Evolutionary conservation across 2,329 filamentous ascomycete species (phyloP).

Genomic region (Colletotrichum sp.): DNA sequence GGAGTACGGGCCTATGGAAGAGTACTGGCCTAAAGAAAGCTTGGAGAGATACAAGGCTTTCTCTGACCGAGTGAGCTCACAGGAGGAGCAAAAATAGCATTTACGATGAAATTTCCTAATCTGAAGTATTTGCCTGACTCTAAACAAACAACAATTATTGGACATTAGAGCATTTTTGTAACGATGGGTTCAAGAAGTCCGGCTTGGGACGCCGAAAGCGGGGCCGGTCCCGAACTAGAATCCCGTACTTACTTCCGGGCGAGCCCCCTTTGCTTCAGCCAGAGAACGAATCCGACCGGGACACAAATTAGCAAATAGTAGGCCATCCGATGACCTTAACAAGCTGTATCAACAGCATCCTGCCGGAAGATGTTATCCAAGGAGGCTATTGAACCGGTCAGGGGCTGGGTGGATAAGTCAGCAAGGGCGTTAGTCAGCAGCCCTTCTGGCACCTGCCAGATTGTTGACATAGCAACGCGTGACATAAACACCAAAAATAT

Average conservation of each 20-base stretch:
- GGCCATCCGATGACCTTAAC: background rate
- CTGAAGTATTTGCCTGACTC: too few relatives aligned
- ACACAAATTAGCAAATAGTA: background rate
- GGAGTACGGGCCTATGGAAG: background rate
- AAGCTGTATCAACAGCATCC: background rate
- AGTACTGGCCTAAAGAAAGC: background rate
- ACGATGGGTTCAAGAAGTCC: accelerated
- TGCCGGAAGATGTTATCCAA: background rate
- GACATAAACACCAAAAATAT: slow-evolving; percentile 13
- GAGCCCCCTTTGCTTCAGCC: background rate
- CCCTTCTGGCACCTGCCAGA: background rate
- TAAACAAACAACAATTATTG: too few relatives aligned
- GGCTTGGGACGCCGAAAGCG: background rate
- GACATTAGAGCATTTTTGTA: background rate
- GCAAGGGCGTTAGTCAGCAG: background rate
- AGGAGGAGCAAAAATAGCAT: too few relatives aligned
- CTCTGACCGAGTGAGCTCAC: background rate
- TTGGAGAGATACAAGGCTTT: background rate
- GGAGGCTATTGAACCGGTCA: background rate
- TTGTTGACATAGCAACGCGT: slow-evolving; percentile 21
- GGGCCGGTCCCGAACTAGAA: accelerated
- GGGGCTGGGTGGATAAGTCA: background rate
- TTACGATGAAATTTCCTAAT: too few relatives aligned
- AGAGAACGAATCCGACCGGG: too few relatives aligned
- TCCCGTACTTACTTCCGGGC: background rate